Conservation (phyloP, 805 yeast genomes). For the Cyberlindnera euphorbiiphila region DNA sequence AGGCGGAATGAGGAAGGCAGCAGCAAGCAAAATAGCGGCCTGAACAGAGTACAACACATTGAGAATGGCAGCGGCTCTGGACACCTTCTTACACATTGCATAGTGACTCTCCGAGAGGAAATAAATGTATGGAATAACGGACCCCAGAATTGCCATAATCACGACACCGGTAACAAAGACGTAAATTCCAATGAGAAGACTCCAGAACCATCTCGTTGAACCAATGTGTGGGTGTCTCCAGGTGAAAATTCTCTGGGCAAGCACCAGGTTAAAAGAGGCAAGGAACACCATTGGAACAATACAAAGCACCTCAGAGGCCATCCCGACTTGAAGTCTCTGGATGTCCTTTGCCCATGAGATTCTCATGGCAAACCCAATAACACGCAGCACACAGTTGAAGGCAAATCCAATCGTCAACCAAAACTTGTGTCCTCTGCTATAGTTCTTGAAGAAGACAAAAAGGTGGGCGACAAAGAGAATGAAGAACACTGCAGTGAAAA, state of each 20-base stretch:
- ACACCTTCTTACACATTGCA: conserved; percentile 50
- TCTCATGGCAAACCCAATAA: conserved; percentile 58
- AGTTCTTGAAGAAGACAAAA: conserved; percentile 44
- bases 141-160: conserved; percentile 65
- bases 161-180: conserved; percentile 52
- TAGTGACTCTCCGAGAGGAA: conserved; percentile 43
- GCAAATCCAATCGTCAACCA: conserved; percentile 50
- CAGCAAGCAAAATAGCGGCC: conserved; percentile 44
- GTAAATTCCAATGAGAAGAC: conserved; percentile 46
- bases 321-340: conserved; percentile 43
- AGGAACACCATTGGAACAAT: conserved; percentile 56
- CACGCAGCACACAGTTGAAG: conserved; percentile 48
- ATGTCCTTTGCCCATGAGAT: conserved; percentile 56
- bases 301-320: conserved; percentile 52
- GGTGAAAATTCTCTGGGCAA: conserved; percentile 71
- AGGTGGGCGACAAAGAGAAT: conserved; percentile 46
- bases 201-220: conserved; percentile 46
- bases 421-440: conserved; percentile 56
- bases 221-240: conserved; percentile 78
- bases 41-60: conserved; percentile 49
- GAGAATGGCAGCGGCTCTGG: conserved; percentile 46
- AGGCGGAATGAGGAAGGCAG: conserved; percentile 54
- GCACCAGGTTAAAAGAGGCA: conserved; percentile 54
- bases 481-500: conserved; percentile 51
- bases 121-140: conserved; percentile 56